Base-by-base conservation (phyloP, 371 early-diverging fungal genomes). In the Rhizomucor pusillus region DNA sequence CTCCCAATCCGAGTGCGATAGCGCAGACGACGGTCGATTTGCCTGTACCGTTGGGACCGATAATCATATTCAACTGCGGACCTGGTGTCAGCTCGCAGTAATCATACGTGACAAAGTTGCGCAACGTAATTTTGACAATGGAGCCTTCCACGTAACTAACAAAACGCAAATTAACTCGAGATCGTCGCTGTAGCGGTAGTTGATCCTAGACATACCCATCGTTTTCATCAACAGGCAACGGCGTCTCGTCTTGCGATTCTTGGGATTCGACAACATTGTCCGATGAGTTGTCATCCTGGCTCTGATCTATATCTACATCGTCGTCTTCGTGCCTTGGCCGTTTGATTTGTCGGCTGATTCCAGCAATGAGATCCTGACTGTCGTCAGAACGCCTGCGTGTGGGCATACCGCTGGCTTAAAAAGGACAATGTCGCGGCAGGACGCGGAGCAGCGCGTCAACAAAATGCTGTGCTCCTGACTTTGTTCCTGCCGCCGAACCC, bases 1-100 rank as follows among this genome's bases (percentile, higher is more conserved):
- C 97, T 23, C 94, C 98, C 12, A 99, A 86, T 0, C 97, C 97
- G 29, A 99, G 81, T 3, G 94, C 97, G 34, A 99, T 89, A 0
- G 99, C 99, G 69, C 95, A 95, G 0, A 99, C 98, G 34, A 99
- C 89, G 0, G 97, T 93, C 46, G 93, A 92, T 73, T 99, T 99
- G 49, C 99, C 99, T 0, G 99, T 97, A 18, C 99, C 99, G 65
- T 95, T 97, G 3, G 96, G 95, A 3, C 94, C 97, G 41, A 97
- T 91, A 39, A 98, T 91, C 97, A 98, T 96, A 70, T 98, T 98
- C 67, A 98, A 76, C 57, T 92, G 81, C 0, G 97, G 95, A 0
- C 97, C 97, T 1, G 97, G 97, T 10, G 52, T 63, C 50, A 94
- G 85, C 48, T 93, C 90, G 56, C 89, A 90, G 19, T 74, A 71